These are phyloP conservation scores for Scutellaria galericulata DNA, from an alignment of 257 asterid species.

Conservation along the genomic window DNA sequence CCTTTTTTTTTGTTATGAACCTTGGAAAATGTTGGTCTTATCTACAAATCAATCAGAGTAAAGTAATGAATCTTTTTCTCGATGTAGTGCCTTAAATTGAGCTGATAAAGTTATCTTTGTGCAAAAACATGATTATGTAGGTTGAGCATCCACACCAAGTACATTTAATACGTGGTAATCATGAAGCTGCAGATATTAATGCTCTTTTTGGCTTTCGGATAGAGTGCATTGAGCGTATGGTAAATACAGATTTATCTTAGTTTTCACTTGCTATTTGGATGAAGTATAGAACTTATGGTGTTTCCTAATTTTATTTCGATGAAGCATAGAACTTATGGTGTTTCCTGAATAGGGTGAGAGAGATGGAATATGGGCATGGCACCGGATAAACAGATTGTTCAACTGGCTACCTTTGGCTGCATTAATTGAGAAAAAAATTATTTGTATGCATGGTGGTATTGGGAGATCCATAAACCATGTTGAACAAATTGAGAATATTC, in stretches of 20 bases:
- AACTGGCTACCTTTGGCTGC: slow-evolving; percentile 99
- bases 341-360: slow-evolving; percentile 86
- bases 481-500: slow-evolving; percentile 90
- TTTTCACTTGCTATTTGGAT: slow-evolving; percentile 29
- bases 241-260: slow-evolving; percentile 34
- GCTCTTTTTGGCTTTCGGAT: slow-evolving; percentile 99
- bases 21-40: neutral
- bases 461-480: slow-evolving; percentile 98
- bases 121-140: slow-evolving; percentile 48
- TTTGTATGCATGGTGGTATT: slow-evolving; percentile 99
- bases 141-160: slow-evolving; percentile 87
- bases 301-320: slow-evolving; percentile 37
- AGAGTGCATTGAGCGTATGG: slow-evolving; percentile 99
- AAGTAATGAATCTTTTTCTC: neutral
- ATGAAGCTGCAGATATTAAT: slow-evolving; percentile 99
- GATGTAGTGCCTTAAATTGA: neutral
- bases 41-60: neutral
- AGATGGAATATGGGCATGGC: slow-evolving; percentile 99
- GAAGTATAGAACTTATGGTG: slow-evolving; percentile 29
- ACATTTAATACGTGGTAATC: slow-evolving; percentile 96
- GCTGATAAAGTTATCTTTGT: slow-evolving; percentile 16
- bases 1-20: neutral
- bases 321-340: slow-evolving; percentile 29
- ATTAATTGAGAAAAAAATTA: slow-evolving; percentile 86
- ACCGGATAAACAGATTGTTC: slow-evolving; percentile 89